phyloP scores from a whole-genome alignment of 345 rosid genomes.

The Cardamine occulta region DNA sequence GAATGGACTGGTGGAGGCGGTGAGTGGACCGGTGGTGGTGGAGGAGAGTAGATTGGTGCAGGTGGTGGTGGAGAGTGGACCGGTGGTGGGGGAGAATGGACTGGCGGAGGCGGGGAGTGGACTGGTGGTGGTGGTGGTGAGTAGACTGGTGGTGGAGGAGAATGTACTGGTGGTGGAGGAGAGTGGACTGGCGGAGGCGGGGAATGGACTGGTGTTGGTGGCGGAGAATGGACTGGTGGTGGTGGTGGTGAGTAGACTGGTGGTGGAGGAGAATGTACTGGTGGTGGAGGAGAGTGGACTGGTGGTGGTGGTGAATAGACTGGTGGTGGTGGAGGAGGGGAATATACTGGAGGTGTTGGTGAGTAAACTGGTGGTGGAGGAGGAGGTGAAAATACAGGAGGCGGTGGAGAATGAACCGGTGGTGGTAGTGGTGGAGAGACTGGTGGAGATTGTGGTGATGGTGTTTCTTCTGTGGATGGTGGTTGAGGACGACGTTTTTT shows the following conservation, averaged over 20 bases:
- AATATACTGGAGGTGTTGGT: conserved; percentile 24
- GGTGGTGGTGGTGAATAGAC: conserved; percentile 5
- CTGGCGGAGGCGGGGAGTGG: background rate
- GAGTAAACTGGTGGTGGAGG: conserved; percentile 28
- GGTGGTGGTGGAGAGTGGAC: conserved; percentile 21
- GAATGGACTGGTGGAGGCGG: conserved; percentile 37
- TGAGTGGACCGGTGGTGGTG: conserved; percentile 25
- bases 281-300: conserved; percentile 26
- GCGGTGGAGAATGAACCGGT: conserved; percentile 11
- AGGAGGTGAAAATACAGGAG: conserved; percentile 24
- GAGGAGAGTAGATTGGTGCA: conserved; percentile 37
- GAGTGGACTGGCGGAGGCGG: conserved; percentile 23
- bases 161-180: conserved; percentile 29
- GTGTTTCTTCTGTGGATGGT: conserved; percentile 30
- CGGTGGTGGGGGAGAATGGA: conserved; percentile 26
- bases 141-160: conserved; percentile 37
- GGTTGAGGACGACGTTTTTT: conserved; percentile 41
- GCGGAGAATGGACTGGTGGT: conserved; percentile 23
- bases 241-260: background rate
- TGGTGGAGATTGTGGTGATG: conserved; percentile 27
- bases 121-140: conserved; percentile 35
- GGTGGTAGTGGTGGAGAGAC: conserved; percentile 35
- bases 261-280: background rate
- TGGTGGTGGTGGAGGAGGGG: conserved; percentile 33
- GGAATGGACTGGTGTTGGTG: conserved; percentile 18